Base-by-base conservation (phyloP, 2,329 filamentous ascomycete species). In the Epichloe elymi region DNA sequence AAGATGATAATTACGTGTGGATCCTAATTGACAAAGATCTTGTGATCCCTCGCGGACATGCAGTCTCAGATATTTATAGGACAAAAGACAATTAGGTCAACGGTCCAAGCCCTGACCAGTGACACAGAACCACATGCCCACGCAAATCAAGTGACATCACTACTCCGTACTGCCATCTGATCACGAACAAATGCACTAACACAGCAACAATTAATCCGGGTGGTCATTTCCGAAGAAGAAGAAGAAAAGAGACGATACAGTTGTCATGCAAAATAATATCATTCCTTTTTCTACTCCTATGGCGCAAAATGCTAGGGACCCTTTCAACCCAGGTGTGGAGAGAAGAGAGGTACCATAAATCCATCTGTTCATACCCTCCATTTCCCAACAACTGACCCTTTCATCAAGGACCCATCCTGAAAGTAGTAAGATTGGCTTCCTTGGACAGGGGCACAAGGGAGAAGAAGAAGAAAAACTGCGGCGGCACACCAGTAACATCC, bases 221-320 rank as follows among this genome's bases (percentile, higher is more conserved):
- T 11, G 10, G 30, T 30, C 30, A 10, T 30, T 30, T 4, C 8
- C 30, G 10, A 30, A 30, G 30, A 30, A 10, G 30, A 3, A 23
- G 23, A 10, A 10, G 7, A 6, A 10, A 30, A 4, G 11, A 3
- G 8, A 11, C 10, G 30, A 30, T 10, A 11, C 8, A 11, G 1
- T 15, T 30, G 41, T 38, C 33, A 50, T 50, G 61, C 63, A 61
- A 60, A 59, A 63, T 53, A 57, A 60, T 60, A 56, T 57, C 61
- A 61, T 66, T 62, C 60, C 63, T 64, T 64, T 64, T 63, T 63
- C 63, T 65, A 66, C 62, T 65, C 63, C 63, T 61, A 60, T 56
- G 63, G 58, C 60, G 63, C 61, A 62, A 48, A 64, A 63, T 65
- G 60, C 63, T 59, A 63, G 59, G 62, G 60, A 60, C 58, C 58